Evolutionary conservation across 202 grass and related monocot species (phyloP).

Genomic region (Brachypodium distachyon): DNA sequence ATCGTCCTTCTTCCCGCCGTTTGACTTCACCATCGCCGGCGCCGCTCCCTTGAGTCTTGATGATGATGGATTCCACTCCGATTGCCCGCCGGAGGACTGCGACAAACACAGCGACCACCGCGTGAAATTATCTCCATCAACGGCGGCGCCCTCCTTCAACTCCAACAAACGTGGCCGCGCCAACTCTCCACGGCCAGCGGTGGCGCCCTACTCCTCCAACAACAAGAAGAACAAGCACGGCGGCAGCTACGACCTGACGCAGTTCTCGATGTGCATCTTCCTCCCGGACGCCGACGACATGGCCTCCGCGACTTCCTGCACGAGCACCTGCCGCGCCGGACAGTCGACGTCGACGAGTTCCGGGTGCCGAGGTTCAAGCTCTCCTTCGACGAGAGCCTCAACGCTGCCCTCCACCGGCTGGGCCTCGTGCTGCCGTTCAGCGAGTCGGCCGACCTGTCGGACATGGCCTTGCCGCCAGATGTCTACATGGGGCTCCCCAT

Average conservation of each 20-base stretch:
- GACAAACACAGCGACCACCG: neutral
- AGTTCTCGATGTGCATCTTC: neutral
- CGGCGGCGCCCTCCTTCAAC: too few relatives aligned
- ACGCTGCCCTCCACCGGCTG: neutral
- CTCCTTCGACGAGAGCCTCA: neutral
- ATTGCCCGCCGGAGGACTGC: neutral
- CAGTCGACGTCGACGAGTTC: neutral
- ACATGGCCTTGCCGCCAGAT: neutral
- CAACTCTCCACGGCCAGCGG: too few relatives aligned
- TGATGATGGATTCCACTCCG: neutral
- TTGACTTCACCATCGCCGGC: neutral
- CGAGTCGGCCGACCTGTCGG: neutral
- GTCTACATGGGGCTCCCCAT: neutral
- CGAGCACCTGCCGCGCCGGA: neutral
- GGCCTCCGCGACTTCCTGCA: neutral
- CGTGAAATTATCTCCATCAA: neutral
- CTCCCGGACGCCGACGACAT: neutral
- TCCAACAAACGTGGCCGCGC: too few relatives aligned
- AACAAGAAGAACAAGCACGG: too few relatives aligned
- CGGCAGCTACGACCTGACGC: too few relatives aligned
- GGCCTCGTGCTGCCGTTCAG: neutral
- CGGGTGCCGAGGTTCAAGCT: neutral
- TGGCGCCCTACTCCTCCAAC: too few relatives aligned
- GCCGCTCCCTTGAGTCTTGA: neutral
- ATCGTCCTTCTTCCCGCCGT: neutral